These are phyloP conservation scores for Pyrenophora seminiperda DNA, from an alignment of 2,329 filamentous ascomycete species.

Conservation along the genomic window DNA sequence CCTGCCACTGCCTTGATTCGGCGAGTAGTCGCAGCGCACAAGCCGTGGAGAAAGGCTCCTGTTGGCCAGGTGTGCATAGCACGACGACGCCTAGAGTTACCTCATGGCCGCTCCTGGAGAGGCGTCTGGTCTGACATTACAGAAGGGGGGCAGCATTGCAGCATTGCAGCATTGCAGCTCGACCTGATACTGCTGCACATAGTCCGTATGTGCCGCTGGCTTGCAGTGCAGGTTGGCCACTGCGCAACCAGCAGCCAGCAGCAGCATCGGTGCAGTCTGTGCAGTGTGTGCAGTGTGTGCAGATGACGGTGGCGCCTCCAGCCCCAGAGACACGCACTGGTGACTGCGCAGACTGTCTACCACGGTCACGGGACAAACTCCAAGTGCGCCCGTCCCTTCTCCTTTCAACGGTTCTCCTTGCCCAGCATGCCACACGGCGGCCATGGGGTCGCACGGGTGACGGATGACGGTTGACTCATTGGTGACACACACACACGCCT, in stretches of 20 bases:
- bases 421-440: conserved; percentile 19
- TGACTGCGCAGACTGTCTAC: too few relatives aligned
- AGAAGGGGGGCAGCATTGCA: background rate
- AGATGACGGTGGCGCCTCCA: conserved; percentile 12
- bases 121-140: background rate
- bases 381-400: conserved; percentile 32
- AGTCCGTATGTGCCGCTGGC: conserved; percentile 7
- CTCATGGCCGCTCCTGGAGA: conserved; percentile 3
- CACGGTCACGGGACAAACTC: conserved; percentile 29
- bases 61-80: conserved; percentile 6
- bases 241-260: background rate
- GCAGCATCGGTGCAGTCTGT: too few relatives aligned
- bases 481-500: conserved; percentile 19
- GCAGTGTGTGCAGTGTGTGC: too few relatives aligned
- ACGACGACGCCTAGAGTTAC: conserved; percentile 6
- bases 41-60: background rate
- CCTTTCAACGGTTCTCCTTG: conserved; percentile 22
- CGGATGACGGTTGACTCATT: conserved; percentile 32
- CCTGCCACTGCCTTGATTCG: conserved; percentile 8
- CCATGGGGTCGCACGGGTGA: conserved; percentile 26
- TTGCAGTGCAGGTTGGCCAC: conserved; percentile 12
- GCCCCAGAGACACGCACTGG: conserved; percentile 14
- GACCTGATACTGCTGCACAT: conserved; percentile 1
- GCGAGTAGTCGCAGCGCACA: background rate
- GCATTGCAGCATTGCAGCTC: conserved; percentile 1